Evolutionary conservation across 2,329 filamentous ascomycete genomes (phyloP).

Genomic region (Thermothelomyces thermophilus): DNA sequence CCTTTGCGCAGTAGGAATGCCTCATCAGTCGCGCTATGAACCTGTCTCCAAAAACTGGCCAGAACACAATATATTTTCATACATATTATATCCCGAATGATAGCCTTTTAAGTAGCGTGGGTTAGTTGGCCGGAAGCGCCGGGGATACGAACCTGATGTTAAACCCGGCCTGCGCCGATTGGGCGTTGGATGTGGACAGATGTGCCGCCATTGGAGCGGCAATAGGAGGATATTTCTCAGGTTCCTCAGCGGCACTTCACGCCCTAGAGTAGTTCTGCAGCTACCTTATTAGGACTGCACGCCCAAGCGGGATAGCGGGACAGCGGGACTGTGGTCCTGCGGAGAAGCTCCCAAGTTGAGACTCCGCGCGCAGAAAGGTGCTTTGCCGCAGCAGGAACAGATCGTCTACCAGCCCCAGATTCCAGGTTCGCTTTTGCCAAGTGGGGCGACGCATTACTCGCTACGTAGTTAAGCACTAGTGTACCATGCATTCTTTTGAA

Average conservation of each 20-base stretch:
- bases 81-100: no score
- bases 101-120: not conserved
- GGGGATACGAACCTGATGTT: conserved; percentile 7
- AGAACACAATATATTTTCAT: no score
- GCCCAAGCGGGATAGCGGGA: no score
- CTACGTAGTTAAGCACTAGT: no score
- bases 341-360: no score
- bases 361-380: no score
- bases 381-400: not conserved
- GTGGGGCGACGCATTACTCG: not conserved
- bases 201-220: conserved; percentile 15
- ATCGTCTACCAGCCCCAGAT: not conserved
- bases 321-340: not conserved
- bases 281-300: no score
- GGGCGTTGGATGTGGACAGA: not conserved
- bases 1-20: no score
- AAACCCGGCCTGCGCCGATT: not conserved
- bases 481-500: not conserved
- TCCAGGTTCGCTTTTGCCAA: not conserved
- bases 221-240: conserved; percentile 11
- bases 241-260: not conserved
- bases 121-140: not conserved
- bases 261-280: not conserved
- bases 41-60: no score
- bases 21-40: no score